phyloP scores from a whole-genome alignment of 352 stramenopile species.

The Peronospora destructor region DNA sequence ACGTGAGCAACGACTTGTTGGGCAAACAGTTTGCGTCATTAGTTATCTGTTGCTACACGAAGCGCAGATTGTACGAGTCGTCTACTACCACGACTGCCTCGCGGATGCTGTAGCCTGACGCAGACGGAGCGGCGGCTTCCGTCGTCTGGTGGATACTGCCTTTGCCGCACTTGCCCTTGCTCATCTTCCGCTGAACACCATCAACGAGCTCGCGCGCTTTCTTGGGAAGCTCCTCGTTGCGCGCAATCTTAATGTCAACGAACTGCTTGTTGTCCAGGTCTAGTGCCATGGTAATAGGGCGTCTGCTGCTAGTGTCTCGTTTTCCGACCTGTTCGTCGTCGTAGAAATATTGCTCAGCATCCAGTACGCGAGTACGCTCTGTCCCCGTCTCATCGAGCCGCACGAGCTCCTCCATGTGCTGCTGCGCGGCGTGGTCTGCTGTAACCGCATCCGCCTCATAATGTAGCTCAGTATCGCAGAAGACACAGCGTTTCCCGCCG shows the following conservation, averaged over 20 bases:
- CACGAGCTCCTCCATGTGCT: conserved; percentile 55
- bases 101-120: conserved; percentile 1
- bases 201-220: conserved; percentile 49
- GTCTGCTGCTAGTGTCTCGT: conserved; percentile 5
- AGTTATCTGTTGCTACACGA: conserved; percentile 28
- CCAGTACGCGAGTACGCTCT: conserved; percentile 39
- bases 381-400: conserved; percentile 38
- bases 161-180: conserved; percentile 23
- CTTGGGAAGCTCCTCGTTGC: conserved; percentile 51
- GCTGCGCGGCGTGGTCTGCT: conserved; percentile 31
- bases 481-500: conserved; percentile 39
- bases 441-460: conserved; percentile 39
- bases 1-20: not conserved
- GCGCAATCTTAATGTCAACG: conserved; percentile 28
- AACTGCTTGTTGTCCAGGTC: conserved; percentile 46
- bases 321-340: conserved; percentile 25
- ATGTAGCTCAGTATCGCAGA: conserved; percentile 48
- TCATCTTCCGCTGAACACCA: conserved; percentile 39
- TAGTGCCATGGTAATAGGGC: conserved; percentile 37
- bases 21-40: conserved; percentile 5
- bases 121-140: not conserved
- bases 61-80: conserved; percentile 44
- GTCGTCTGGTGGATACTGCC: conserved; percentile 2
- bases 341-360: conserved; percentile 37
- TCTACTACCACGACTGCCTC: conserved; percentile 30